Base-by-base conservation (phyloP, 192 early-diverging fungal genomes). In the Coemansia biformis region DNA sequence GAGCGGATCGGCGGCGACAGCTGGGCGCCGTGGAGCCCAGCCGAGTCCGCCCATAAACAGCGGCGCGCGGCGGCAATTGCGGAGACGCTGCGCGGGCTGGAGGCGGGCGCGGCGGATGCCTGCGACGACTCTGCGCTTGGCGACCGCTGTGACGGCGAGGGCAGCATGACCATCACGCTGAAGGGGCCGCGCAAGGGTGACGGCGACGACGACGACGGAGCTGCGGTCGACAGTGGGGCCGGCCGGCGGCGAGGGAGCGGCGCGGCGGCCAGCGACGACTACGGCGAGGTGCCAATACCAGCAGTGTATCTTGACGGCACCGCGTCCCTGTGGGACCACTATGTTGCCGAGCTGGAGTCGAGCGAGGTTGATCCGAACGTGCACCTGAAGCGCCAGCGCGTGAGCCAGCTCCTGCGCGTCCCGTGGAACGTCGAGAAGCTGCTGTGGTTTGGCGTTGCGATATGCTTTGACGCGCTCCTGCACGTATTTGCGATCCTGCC, bases 401-500 rank as follows among this genome's bases (percentile, higher is more conserved):
- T 96, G 15, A 78, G 80, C 46, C 93, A 96, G 71, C 86, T 95
- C 66, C 72, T 96, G 46, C 80, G 68, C 13, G 87, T 98, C 13
- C 94, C 94, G 3, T 79, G 74, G 39, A 86, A 92, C 39, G 78
- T 96, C 43, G 94, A 98, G 59, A 95, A 92, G 85, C 80, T 98
- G 48, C 76, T 98, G 78, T 76, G 81, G 19, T 89, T 98, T 77
- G 96, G 96, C 13, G 86, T 85, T 29, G 66, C 91, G 22, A 86
- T 98, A 8, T 96, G 92, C 48, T 66, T 96, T 28, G 96, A 99
- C 58, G 90, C 95, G 12, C 92, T 99, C 50, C 65, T 99, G 5
- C 90, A 94, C 52, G 87, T 88, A 1, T 93, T 98, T 57, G 94
- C 96, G 0, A 91, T 98, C 38, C 58, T 99, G 14, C 96, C 96